A percentile compares a stretch with the other conserved stretches of the same genome.
Evolutionary conservation across 257 asterid genomes (phyloP).

Genomic region (Scutellaria barbata): DNA sequence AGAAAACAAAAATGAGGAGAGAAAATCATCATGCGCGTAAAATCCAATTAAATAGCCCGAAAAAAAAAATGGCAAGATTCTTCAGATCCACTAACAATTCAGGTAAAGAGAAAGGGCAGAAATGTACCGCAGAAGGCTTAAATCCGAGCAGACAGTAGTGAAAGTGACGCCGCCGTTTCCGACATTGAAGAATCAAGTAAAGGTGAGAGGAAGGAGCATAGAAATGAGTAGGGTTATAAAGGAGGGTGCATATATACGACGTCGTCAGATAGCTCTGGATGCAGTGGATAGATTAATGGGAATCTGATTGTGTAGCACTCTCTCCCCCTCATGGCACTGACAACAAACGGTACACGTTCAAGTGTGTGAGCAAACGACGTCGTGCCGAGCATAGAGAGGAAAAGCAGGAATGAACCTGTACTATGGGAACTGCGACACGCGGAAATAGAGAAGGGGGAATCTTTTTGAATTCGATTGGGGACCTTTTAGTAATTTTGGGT

Average conservation of each 20-base stretch:
- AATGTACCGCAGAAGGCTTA: constrained; percentile 37
- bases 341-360: constrained; percentile 37
- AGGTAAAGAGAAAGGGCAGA: constrained; percentile 23
- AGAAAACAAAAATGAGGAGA: constrained; percentile 29
- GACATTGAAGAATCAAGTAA: constrained; percentile 29
- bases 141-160: constrained; percentile 38
- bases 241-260: constrained; percentile 34
- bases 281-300: constrained; percentile 35
- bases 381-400: constrained; percentile 31
- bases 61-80: neutral
- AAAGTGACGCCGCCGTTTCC: constrained; percentile 41
- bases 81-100: constrained; percentile 27
- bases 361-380: constrained; percentile 38
- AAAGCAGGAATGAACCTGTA: constrained; percentile 43
- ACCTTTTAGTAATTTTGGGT: constrained; percentile 22
- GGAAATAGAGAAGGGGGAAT: constrained; percentile 39
- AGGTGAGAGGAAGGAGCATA: neutral
- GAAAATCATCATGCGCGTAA: constrained; percentile 17
- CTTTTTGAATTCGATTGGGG: constrained; percentile 31
- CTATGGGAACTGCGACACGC: constrained; percentile 44
- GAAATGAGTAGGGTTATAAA: constrained; percentile 25
- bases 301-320: constrained; percentile 33
- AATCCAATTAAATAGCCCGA: constrained; percentile 29
- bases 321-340: constrained; percentile 38
- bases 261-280: constrained; percentile 32